Base-by-base conservation (phyloP, 768 basidiomycete species). In the Termitomyces sp. region DNA sequence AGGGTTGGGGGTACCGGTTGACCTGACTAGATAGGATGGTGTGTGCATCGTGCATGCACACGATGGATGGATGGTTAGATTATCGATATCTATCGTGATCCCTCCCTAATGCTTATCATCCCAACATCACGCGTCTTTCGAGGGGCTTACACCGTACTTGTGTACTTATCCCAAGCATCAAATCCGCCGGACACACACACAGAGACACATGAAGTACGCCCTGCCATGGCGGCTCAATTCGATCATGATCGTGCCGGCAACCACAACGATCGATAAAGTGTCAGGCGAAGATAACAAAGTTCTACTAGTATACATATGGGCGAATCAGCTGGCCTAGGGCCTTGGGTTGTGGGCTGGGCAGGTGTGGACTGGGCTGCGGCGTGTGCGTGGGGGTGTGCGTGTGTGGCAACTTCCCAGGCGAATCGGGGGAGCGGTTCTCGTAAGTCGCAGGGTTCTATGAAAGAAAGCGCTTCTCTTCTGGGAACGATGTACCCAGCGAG, bases 231-330 rank as follows among this genome's bases (percentile, higher is more conserved):
- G 28, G 28, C 47, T 20, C 32, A 10, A 14, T n/a, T 50, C 49
- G 49, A 50, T 50, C 49, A 50, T 50, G 49, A 50, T 50, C 49
- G 49, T 24, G 49, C 49, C 49, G 49, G 49, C 22, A 22, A 50
- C 20, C 20, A 24, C 32, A 2, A 10, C 33, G 49, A 38, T 51
- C 50, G 35, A 51, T 51, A 51, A 51, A 22, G n/a, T n/a, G n/a
- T n/a, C 22, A 24, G 22, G 22, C 18, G 13, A 33, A 26, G 20
- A 14, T 16, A 10, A 46, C 18, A 46, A 13, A 18, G 16, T 46
- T 28, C 13, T 22, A 11, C 24, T 24, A 45, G 24, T 6, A 26
- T 16, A 3, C 14, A 26, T 24, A 8, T 2, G 33, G 30, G 16
- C 0, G n/a, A 3, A 3, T 14, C 14, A 35, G 33, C 49, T 51